Base-by-base conservation (phyloP, 805 yeast species). In the Starmerella floris region DNA sequence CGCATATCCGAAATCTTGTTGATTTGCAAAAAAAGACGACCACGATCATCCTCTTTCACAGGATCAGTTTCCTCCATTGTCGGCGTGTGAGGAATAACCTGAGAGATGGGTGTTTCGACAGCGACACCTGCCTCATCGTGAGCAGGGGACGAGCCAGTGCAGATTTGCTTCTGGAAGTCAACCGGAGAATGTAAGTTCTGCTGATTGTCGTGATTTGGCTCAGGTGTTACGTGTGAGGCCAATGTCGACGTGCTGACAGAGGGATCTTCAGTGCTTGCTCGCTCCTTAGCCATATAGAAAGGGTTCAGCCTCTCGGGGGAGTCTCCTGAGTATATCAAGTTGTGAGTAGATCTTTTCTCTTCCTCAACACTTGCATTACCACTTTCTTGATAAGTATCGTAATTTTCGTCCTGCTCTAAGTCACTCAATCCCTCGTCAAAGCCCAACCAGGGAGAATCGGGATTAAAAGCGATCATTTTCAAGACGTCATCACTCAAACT, bases 11-110 rank as follows among this genome's bases (percentile, higher is more conserved):
- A 35, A 17, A 55, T 46, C 37, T 44, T 45, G 39, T 49, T 46
- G 40, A 55, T 51, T 36, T 53, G 57, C 46, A 55, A 35, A 31
- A 54, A 55, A 23, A 55, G 38, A 4, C 57, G 46, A 3, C 58
- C 58, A 9, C 57, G 49, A 35, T 55, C 58, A 26, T 44, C 46
- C 30, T 46, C 49, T 11, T 19, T 13, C 13, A 54, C 54, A 11
- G 58, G 58, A 26, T 54, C 58, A 1, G 42, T 37, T 13, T 48
- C 51, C 23, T 47, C 50, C n/a, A 50, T 42, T 5, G 43, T 26
- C 15, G 40, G 44, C 9, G 39, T 23, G 13, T 19, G 25, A n/a
- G 40, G 30, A 4, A 16, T 23, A 4, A 3, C 20, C 21, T 6
- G 11, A 8, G 19, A 6, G 21, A 6, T 6, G 20, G 21, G 23